phyloP scores from a whole-genome alignment of 306 rosid genomes.

The Fagus sylvatica region DNA sequence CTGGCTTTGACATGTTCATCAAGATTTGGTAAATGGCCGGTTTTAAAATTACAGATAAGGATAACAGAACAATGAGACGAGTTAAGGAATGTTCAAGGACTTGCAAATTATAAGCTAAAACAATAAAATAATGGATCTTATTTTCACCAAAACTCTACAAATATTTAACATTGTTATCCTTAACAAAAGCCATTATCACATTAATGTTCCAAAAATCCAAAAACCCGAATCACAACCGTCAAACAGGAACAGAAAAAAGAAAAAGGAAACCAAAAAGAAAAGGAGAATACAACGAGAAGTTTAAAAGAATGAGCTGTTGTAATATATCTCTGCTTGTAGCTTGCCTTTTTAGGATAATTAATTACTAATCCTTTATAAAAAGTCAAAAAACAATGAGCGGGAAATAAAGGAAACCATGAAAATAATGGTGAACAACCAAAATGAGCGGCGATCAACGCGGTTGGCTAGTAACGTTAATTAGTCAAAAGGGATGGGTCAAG shows the following conservation, averaged over 20 bases:
- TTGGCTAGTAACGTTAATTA: constrained; percentile 33
- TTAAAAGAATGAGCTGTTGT: background rate
- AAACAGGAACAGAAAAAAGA: too few species aligned
- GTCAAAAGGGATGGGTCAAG: constrained; percentile 42
- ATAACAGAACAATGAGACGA: too few species aligned
- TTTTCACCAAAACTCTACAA: background rate
- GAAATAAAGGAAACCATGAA: constrained; percentile 14
- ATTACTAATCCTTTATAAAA: background rate
- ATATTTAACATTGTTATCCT: background rate
- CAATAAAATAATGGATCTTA: background rate
- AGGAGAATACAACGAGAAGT: too few species aligned
- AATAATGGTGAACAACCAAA: constrained; percentile 20
- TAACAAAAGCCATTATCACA: too few species aligned
- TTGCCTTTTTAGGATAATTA: background rate
- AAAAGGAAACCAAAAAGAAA: too few species aligned
- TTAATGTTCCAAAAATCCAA: too few species aligned
- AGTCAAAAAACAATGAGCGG: constrained; percentile 18
- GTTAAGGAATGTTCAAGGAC: too few species aligned
- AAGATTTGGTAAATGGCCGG: too few species aligned
- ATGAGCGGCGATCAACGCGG: constrained; percentile 46
- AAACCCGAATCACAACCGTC: too few species aligned
- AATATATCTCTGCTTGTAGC: background rate
- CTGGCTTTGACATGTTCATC: too few species aligned
- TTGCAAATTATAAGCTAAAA: too few species aligned
- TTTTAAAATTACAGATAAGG: too few species aligned